These are phyloP conservation scores for Spizellomyces sp. DNA, from an alignment of 192 early-diverging fungal genomes.

Conservation along the genomic window DNA sequence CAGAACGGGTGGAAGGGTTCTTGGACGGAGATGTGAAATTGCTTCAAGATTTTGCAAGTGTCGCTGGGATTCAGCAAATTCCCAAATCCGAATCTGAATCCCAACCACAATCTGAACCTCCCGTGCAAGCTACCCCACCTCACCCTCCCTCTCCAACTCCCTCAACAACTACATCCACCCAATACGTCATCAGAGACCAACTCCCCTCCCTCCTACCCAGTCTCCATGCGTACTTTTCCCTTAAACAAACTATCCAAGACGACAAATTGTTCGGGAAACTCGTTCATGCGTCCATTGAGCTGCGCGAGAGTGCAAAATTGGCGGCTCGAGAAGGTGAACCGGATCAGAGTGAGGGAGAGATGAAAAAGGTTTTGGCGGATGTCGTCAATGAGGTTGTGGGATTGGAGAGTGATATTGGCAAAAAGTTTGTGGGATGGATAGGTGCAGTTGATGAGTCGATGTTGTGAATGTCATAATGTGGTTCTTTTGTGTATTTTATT, in stretches of 20 bases:
- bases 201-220: constrained; percentile 2
- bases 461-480: too few species aligned
- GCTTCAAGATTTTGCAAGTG: constrained; percentile 5
- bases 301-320: neutral
- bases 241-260: constrained; percentile 25
- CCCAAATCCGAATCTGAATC: neutral
- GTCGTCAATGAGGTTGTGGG: constrained; percentile 2
- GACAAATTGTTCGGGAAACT: constrained; percentile 24
- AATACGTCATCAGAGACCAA: constrained; percentile 13
- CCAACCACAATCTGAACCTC: neutral
- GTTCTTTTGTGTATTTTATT: too few species aligned
- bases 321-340: neutral
- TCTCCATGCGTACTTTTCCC: constrained; percentile 12
- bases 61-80: constrained; percentile 15
- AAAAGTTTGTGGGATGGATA: neutral
- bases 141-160: neutral
- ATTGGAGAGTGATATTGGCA: neutral
- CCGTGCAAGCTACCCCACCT: neutral
- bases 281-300: constrained; percentile 28
- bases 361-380: neutral
- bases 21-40: constrained; percentile 9
- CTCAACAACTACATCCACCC: neutral
- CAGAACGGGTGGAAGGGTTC: constrained; percentile 24
- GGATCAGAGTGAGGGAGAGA: neutral
- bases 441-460: too few species aligned